Evolutionary conservation across 306 rosid genomes (phyloP).

Genomic region (Canavalia ensiformis): DNA sequence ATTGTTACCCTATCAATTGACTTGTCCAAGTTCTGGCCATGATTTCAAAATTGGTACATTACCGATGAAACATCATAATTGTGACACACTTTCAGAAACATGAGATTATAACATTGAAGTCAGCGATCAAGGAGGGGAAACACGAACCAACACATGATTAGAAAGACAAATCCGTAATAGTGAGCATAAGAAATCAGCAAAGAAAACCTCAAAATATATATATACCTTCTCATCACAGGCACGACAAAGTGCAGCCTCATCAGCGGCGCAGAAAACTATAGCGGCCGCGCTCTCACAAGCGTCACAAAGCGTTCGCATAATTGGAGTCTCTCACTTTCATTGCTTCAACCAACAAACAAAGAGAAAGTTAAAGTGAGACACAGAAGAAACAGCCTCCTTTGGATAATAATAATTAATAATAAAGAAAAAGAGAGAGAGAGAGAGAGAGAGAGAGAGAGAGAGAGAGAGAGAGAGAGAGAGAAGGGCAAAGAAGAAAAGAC

Average conservation of each 20-base stretch:
- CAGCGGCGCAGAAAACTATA: constrained; percentile 96
- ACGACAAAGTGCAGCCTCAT: constrained; percentile 97
- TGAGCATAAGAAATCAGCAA: neutral
- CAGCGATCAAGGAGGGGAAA: constrained; percentile 4
- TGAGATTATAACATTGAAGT: constrained; percentile 14
- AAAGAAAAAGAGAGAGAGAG: neutral
- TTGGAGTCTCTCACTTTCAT: constrained; percentile 69
- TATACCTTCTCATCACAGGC: constrained; percentile 89
- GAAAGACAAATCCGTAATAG: constrained; percentile 12
- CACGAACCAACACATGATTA: neutral
- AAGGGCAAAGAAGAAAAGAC: constrained; percentile 53
- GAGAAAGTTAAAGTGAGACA: constrained; percentile 40
- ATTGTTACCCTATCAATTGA: neutral
- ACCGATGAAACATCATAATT: constrained; percentile 25
- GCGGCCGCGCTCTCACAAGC: constrained; percentile 98
- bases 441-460: neutral
- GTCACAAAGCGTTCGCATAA: constrained; percentile 98
- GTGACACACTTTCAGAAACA: constrained; percentile 14
- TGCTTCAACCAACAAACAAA: constrained; percentile 55
- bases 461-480: neutral
- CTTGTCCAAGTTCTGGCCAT: neutral
- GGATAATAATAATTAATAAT: neutral
- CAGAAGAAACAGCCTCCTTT: constrained; percentile 16
- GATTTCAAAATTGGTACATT: constrained; percentile 36
- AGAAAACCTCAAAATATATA: neutral